A percentile compares a stretch with the other conserved stretches of the same genome.
These are phyloP conservation scores for Asterionellopsis glacialis DNA, from an alignment of 108 stramenopile genomes.

Conservation along the genomic window DNA sequence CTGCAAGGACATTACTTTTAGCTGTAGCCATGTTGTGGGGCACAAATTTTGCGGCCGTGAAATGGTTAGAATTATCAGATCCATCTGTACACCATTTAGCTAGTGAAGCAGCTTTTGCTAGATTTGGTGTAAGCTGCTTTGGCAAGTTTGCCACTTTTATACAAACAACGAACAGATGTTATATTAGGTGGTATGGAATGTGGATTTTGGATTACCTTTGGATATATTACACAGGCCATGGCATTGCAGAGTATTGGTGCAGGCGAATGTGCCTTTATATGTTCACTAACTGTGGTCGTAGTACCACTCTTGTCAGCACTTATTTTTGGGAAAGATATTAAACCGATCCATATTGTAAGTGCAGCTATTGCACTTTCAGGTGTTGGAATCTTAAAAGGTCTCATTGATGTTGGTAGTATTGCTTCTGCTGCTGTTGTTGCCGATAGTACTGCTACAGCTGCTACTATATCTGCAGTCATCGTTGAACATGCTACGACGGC, in stretches of 20 bases:
- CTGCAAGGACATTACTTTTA: slow-evolving; percentile 18
- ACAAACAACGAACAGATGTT: slow-evolving; percentile 22
- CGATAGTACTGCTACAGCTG: not conserved
- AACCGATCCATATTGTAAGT: slow-evolving; percentile 8
- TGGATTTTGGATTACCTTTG: slow-evolving; percentile 32
- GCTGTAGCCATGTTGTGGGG: slow-evolving; percentile 30
- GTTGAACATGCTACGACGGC: too few species aligned
- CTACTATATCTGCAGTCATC: slow-evolving; percentile 13
- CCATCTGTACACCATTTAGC: slow-evolving; percentile 29
- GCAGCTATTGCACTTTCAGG: slow-evolving; percentile 50
- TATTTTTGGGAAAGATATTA: slow-evolving; percentile 28
- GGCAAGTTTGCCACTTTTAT: slow-evolving; percentile 22
- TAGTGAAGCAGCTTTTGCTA: slow-evolving; percentile 23
- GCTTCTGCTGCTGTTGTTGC: not conserved
- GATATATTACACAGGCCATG: slow-evolving; percentile 31
- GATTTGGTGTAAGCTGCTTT: slow-evolving; percentile 30
- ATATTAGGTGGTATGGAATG: slow-evolving; percentile 32
- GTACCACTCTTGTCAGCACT: slow-evolving; percentile 47
- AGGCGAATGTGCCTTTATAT: slow-evolving; percentile 60
- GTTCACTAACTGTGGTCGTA: slow-evolving; percentile 58
- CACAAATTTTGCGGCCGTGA: slow-evolving; percentile 35
- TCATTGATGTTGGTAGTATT: slow-evolving; percentile 6
- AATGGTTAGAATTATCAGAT: slow-evolving; percentile 25
- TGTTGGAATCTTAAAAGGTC: slow-evolving; percentile 50
- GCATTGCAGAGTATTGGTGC: slow-evolving; percentile 19